Evolutionary conservation across 192 early-diverging fungal species (phyloP).

Genomic region (Dispira simplex): DNA sequence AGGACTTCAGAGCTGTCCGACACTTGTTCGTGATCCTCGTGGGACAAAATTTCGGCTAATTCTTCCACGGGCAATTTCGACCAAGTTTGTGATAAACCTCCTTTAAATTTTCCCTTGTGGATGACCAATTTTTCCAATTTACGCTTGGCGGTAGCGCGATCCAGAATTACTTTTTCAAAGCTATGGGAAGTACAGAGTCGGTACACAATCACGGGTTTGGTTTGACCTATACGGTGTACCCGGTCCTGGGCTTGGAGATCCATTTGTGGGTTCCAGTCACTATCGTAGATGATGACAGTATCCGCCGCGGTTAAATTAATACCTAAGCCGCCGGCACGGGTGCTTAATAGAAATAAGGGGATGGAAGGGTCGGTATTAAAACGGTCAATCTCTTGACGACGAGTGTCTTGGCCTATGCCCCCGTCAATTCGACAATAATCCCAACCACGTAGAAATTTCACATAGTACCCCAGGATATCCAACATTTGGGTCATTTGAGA

Average conservation of each 20-base stretch:
- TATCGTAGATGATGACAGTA: slow-evolving; percentile 92
- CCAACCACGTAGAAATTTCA: slow-evolving; percentile 58
- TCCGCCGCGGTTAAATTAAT: slow-evolving; percentile 96
- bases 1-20: slow-evolving; percentile 7
- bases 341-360: slow-evolving; percentile 79
- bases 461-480: slow-evolving; percentile 89
- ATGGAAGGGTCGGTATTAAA: slow-evolving; percentile 28
- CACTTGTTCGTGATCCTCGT: slow-evolving; percentile 54
- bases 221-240: slow-evolving; percentile 93
- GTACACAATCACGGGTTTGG: slow-evolving; percentile 80
- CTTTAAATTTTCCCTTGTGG: slow-evolving; percentile 71
- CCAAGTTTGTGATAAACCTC: slow-evolving; percentile 9
- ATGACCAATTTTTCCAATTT: slow-evolving; percentile 92
- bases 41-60: slow-evolving; percentile 52
- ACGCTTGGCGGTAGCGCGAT: slow-evolving; percentile 67
- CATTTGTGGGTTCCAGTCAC: slow-evolving; percentile 98
- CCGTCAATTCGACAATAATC: slow-evolving; percentile 85
- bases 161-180: slow-evolving; percentile 71
- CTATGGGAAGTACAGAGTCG: slow-evolving; percentile 71
- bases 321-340: slow-evolving; percentile 90
- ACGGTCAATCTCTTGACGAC: slow-evolving; percentile 39
- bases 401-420: slow-evolving; percentile 58
- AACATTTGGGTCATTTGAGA: slow-evolving; percentile 83
- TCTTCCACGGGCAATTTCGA: slow-evolving; percentile 35
- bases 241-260: slow-evolving; percentile 95